Evolutionary conservation across 164 flowering plant genomes (phyloP), one percentile per base, ranked within the genome.

Genomic region (Echeveria elegans): DNA sequence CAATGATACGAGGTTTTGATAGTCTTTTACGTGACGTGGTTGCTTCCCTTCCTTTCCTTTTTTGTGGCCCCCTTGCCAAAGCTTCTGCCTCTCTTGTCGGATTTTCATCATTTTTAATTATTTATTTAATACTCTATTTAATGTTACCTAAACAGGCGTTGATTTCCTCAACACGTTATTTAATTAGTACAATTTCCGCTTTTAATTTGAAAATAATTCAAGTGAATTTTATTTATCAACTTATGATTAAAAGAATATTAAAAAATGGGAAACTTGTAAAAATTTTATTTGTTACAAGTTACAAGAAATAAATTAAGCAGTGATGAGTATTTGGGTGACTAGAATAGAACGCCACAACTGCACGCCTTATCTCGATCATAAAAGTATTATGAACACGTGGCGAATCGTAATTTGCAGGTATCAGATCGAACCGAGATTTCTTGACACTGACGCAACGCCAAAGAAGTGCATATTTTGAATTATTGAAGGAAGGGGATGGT

Each of bases 11-110:
- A 56, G 61, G 61, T 56, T 56, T 56, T 0, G 61, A 56, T 28
- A 28, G 31, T 56, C 2, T 29, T 28, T n/a, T 10, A 16, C 32
- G 61, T 28, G 61, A 56, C 61, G 61, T 56, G 61, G 61, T 56
- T 56, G 61, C 61, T 56, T 56, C 61, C 61, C 61, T 56, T 56
- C 61, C 61, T 56, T 56, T 56, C 61, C 61, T 56, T 56, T n/a
- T n/a, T 56, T 56, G 61, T 56, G 61, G 34, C 30, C 61, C 61
- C 61, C 61, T 53, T 23, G 18, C 34, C 19, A 19, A 56, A 56
- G 60, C 31, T 9, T 6, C 31, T 53, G 60, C 30, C 60, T 24
- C 26, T 53, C 29, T 26, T 53, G 60, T 53, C 60, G 29, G 31
- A 24, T 26, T 53, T 52, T 53, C 60, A 53, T 26, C 29, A 53